phyloP scores from a whole-genome alignment of 2,329 filamentous ascomycete genomes.

The Trichocomaceae sp. region DNA sequence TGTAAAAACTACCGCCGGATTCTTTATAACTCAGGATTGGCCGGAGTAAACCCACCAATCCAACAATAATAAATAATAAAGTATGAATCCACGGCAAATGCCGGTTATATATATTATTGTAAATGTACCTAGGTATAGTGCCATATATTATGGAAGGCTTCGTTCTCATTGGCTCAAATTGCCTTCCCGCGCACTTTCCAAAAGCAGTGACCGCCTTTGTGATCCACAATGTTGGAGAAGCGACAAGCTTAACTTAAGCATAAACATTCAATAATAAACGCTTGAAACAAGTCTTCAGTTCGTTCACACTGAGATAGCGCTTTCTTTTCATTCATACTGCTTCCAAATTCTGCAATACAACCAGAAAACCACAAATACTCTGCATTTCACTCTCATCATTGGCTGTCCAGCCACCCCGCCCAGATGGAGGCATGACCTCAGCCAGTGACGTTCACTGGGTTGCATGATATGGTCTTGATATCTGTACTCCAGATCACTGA shows the following conservation, averaged over 20 bases:
- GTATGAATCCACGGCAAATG: too few relatives aligned
- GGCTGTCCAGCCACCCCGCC: constrained; percentile 13
- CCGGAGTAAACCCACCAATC: too few relatives aligned
- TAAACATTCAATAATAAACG: background rate
- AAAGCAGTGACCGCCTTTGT: constrained; percentile 8
- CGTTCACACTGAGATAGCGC: background rate
- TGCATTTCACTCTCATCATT: constrained; percentile 1
- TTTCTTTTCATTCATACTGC: background rate
- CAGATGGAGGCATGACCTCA: constrained; percentile 14
- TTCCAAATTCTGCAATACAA: background rate
- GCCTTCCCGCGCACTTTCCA: background rate
- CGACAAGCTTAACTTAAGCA: background rate
- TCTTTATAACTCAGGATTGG: too few relatives aligned
- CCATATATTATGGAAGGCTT: background rate
- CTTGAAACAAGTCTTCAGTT: background rate
- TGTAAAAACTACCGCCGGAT: too few relatives aligned
- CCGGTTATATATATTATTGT: too few relatives aligned
- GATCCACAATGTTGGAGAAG: constrained; percentile 9
- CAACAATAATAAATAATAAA: too few relatives aligned
- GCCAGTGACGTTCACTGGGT: constrained; percentile 14
- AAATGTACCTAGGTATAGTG: too few relatives aligned
- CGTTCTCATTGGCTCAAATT: background rate
- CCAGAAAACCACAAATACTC: background rate
- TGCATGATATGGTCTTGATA: constrained; percentile 8
- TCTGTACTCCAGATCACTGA: background rate